Conservation (phyloP, 2,329 filamentous ascomycete species). For the Torrubiella hemipterigena region DNA sequence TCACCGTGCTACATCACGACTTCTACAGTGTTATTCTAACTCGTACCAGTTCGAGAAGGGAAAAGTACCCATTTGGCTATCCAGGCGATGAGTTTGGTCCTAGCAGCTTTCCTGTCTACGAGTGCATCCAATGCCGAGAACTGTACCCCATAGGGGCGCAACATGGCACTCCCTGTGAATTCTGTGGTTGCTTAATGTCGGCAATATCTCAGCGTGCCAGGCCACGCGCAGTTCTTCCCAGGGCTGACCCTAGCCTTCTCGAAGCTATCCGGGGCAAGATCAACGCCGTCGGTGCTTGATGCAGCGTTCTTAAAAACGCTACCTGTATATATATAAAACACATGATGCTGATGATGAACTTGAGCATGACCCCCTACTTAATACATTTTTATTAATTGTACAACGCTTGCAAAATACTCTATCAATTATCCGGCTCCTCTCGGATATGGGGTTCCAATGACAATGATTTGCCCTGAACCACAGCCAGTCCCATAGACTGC, state of each 20-base stretch:
- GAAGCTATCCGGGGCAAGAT: constrained; percentile 45
- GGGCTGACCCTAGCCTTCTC: constrained; percentile 49
- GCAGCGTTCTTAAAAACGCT: too few species aligned
- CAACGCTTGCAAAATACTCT: too few species aligned
- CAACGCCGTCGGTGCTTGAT: too few species aligned
- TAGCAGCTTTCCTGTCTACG: constrained; percentile 38
- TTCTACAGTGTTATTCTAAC: neutral
- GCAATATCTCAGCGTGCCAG: constrained; percentile 44
- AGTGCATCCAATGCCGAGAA: constrained; percentile 51
- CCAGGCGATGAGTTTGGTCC: constrained; percentile 50
- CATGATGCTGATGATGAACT: too few species aligned
- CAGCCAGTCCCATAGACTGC: constrained; percentile 30
- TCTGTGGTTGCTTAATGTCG: constrained; percentile 50
- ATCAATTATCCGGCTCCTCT: constrained; percentile 17
- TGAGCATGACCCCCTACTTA: too few species aligned
- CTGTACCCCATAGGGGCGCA: constrained; percentile 39
- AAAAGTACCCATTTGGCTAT: constrained; percentile 59
- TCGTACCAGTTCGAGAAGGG: constrained; percentile 44
- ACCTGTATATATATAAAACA: too few species aligned
- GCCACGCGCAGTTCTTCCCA: constrained; percentile 47
- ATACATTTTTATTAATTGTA: too few species aligned
- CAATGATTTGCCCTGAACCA: constrained; percentile 23
- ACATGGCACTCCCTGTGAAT: constrained; percentile 41
- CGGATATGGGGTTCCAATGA: constrained; percentile 21
- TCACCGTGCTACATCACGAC: neutral